phyloP scores from a whole-genome alignment of 305 asterid species.

The Fraxinus latifolia region DNA sequence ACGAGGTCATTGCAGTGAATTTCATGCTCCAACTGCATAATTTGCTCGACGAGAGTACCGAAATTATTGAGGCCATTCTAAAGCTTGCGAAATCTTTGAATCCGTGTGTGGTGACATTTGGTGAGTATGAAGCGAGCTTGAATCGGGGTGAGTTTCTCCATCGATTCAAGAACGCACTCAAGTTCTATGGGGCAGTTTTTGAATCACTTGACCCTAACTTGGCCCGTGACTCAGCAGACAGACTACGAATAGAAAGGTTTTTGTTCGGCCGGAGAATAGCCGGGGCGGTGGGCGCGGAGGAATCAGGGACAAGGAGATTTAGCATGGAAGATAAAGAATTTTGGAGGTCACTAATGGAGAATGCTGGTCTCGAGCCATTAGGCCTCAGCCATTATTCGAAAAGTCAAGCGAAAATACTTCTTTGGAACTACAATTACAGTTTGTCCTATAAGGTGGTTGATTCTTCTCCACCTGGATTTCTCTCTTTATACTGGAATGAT shows the following conservation, averaged over 20 bases:
- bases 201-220: constrained; percentile 73
- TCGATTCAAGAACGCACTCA: constrained; percentile 68
- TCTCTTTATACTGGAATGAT: constrained; percentile 81
- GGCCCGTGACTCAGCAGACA: constrained; percentile 61
- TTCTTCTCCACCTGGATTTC: constrained; percentile 71
- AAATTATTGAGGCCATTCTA: constrained; percentile 50
- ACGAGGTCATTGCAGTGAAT: constrained; percentile 63
- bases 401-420: constrained; percentile 80
- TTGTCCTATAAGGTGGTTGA: constrained; percentile 53
- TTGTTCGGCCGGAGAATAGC: constrained; percentile 68
- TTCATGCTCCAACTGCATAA: constrained; percentile 85
- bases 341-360: constrained; percentile 74
- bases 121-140: constrained; percentile 64
- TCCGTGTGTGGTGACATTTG: constrained; percentile 75
- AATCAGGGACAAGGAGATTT: constrained; percentile 35
- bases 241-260: constrained; percentile 53
- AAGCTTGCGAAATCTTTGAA: constrained; percentile 65
- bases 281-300: constrained; percentile 55
- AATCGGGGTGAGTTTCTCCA: constrained; percentile 56
- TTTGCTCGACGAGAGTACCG: constrained; percentile 53
- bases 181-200: constrained; percentile 63
- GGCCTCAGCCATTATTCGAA: constrained; percentile 72
- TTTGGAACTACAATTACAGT: constrained; percentile 76
- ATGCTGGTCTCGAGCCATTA: constrained; percentile 64
- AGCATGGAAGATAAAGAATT: constrained; percentile 78